These are phyloP conservation scores for Rhodotorula sp. DNA, from an alignment of 1,284 basidiomycete genomes.

Conservation along the genomic window DNA sequence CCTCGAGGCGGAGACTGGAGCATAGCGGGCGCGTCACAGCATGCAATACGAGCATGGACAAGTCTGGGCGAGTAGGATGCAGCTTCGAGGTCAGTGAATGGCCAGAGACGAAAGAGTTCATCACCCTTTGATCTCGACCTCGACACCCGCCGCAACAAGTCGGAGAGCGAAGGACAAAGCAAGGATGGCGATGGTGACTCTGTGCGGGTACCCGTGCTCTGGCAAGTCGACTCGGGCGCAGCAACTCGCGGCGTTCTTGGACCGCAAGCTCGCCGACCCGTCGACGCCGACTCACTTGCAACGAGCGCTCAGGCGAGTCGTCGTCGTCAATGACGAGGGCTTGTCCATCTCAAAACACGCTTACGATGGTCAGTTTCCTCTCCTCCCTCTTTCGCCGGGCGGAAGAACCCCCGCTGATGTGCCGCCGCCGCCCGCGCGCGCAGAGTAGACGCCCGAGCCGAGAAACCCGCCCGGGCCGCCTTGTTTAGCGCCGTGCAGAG, in stretches of 20 bases:
- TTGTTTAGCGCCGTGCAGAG: constrained; percentile 85
- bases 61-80: too few species aligned
- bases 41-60: too few species aligned
- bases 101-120: too few species aligned
- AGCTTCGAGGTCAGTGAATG: too few species aligned
- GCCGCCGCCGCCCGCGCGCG: not conserved
- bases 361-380: constrained; percentile 66
- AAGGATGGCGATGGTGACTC: constrained; percentile 85
- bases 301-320: constrained; percentile 56
- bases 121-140: not conserved
- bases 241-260: constrained; percentile 66
- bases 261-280: constrained; percentile 50
- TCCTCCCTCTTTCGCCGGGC: not conserved
- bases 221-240: constrained; percentile 76
- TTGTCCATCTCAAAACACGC: constrained; percentile 65
- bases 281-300: constrained; percentile 55
- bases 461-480: constrained; percentile 84
- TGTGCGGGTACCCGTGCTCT: constrained; percentile 84
- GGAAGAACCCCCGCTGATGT: too few species aligned
- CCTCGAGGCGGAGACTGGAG: too few species aligned
- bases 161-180: not conserved
- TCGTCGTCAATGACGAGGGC: constrained; percentile 74
- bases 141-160: not conserved
- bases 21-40: too few species aligned
- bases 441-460: constrained; percentile 67